These are phyloP conservation scores for Colletotrichum tofieldiae DNA, from an alignment of 2,329 filamentous ascomycete genomes.

Conservation along the genomic window DNA sequence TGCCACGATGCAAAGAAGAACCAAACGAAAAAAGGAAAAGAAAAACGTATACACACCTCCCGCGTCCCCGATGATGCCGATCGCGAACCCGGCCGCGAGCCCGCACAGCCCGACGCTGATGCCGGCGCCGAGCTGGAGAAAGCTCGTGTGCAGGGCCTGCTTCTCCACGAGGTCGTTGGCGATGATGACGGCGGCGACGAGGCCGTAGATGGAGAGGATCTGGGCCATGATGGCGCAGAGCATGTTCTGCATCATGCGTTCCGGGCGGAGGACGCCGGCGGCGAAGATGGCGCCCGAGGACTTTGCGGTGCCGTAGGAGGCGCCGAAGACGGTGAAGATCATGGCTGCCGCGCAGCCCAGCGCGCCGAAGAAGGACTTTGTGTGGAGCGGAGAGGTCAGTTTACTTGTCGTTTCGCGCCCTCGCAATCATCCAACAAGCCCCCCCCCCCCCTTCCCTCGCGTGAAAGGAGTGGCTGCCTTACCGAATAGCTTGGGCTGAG, in stretches of 20 bases:
- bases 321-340: constrained; percentile 67
- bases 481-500: constrained; percentile 62
- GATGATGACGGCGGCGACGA: constrained; percentile 63
- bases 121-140: constrained; percentile 62
- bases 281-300: constrained; percentile 61
- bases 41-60: constrained; percentile 52
- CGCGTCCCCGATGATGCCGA: constrained; percentile 63
- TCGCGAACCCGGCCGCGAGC: constrained; percentile 62
- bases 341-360: constrained; percentile 62
- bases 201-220: constrained; percentile 64
- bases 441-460: background rate
- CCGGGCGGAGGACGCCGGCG: constrained; percentile 60
- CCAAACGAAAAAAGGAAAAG: constrained; percentile 13
- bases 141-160: constrained; percentile 60
- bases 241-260: constrained; percentile 62
- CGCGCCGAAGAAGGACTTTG: constrained; percentile 60
- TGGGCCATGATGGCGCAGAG: constrained; percentile 64
- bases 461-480: constrained; percentile 42
- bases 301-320: constrained; percentile 62
- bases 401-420: background rate
- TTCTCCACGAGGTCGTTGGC: constrained; percentile 57
- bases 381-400: background rate
- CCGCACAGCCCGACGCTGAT: constrained; percentile 61
- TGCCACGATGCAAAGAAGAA: constrained; percentile 11
- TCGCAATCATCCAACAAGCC: background rate